A percentile compares a stretch with the other conserved stretches of the same genome.
phyloP scores from a whole-genome alignment of 2,329 filamentous ascomycete species.

The Akanthomyces uredinophilus region DNA sequence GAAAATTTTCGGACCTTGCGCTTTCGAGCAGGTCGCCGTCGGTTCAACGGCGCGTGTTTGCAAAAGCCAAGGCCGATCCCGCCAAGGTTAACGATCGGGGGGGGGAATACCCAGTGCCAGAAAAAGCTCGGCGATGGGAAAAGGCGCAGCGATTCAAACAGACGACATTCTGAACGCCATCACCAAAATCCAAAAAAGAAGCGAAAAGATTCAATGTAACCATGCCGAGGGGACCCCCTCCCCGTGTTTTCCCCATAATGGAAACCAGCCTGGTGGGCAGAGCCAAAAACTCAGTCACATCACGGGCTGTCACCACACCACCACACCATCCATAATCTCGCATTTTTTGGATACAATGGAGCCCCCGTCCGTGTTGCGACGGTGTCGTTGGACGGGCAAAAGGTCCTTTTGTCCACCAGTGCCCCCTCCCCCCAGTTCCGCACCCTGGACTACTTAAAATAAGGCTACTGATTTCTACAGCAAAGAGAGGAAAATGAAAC shows the following conservation, averaged over 20 bases:
- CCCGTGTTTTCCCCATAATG: background rate
- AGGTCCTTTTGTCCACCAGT: slow-evolving; percentile 1
- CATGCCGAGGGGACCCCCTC: background rate
- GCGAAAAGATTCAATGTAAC: background rate
- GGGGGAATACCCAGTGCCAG: background rate
- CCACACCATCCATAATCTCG: background rate
- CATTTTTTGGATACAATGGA: slow-evolving; percentile 1
- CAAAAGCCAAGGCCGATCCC: background rate
- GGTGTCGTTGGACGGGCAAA: background rate
- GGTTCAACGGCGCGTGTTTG: background rate
- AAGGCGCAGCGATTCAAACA: background rate
- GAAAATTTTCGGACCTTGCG: background rate
- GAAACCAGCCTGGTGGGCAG: background rate
- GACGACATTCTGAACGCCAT: background rate
- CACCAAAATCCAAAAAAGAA: background rate
- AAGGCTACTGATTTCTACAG: background rate
- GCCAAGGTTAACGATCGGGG: background rate
- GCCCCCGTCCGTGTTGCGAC: background rate
- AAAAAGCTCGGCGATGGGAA: background rate
- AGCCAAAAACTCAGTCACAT: background rate
- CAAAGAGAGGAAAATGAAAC: background rate
- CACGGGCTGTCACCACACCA: background rate
- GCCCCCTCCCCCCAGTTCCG: background rate
- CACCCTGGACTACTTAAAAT: background rate
- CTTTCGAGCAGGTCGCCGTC: background rate